Conservation (phyloP, 2,329 filamentous ascomycete species). For the Aspergillus fischeri region DNA sequence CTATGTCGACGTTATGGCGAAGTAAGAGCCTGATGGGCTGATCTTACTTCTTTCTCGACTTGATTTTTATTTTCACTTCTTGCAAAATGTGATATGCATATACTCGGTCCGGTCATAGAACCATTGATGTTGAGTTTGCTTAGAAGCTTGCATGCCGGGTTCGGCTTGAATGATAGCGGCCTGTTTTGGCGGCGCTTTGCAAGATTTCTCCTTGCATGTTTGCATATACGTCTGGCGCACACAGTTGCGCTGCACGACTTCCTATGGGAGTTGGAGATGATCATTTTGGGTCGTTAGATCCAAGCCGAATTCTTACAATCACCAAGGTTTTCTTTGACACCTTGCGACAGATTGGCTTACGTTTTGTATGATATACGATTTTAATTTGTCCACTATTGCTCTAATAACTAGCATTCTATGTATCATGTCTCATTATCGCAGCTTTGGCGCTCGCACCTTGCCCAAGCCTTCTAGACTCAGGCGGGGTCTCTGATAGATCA, state of each 20-base stretch:
- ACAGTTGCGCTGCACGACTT: neutral
- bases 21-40: conserved; percentile 33
- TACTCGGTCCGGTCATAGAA: conserved; percentile 7
- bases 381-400: conserved; percentile 8
- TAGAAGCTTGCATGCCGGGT: conserved; percentile 12
- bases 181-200: conserved; percentile 4
- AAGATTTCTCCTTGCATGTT: conserved; percentile 3
- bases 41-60: conserved; percentile 3
- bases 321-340: neutral
- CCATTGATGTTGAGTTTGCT: neutral
- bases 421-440: neutral
- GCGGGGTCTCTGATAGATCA: conserved; percentile 12
- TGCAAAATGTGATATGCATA: conserved; percentile 8
- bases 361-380: conserved; percentile 10
- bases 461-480: neutral
- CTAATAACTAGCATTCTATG: conserved; percentile 4
- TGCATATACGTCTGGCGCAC: conserved; percentile 5
- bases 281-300: neutral
- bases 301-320: neutral
- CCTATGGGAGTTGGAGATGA: neutral
- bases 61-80: conserved; percentile 10
- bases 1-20: conserved; percentile 95
- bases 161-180: conserved; percentile 1
- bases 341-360: neutral
- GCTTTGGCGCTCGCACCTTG: neutral